Evolutionary conservation across 2,329 filamentous ascomycete genomes (phyloP).

Genomic region (Leptographium wingfieldii): DNA sequence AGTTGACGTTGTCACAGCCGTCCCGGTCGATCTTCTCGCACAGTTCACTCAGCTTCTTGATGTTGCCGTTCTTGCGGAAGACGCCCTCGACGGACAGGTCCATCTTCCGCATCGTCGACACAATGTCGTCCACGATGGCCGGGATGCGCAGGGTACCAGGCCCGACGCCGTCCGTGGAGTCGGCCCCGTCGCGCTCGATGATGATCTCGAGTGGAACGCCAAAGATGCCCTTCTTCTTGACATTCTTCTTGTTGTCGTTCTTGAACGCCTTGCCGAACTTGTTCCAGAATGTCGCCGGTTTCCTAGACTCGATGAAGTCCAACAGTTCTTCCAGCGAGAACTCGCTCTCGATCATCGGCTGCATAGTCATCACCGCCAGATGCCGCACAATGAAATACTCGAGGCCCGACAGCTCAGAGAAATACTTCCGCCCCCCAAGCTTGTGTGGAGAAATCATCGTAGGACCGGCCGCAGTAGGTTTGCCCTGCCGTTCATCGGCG

Average conservation of each 20-base stretch:
- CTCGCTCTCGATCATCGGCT: constrained; percentile 76
- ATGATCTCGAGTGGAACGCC: constrained; percentile 79
- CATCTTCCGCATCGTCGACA: constrained; percentile 95
- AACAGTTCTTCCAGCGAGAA: constrained; percentile 92
- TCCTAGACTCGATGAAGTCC: constrained; percentile 82
- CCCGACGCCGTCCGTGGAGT: constrained; percentile 94
- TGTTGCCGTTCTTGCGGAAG: constrained; percentile 98
- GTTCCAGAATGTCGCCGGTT: constrained; percentile 87
- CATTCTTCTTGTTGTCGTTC: constrained; percentile 61
- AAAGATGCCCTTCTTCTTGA: constrained; percentile 90
- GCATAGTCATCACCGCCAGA: constrained; percentile 88
- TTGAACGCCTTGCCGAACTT: constrained; percentile 96
- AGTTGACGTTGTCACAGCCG: constrained; percentile 72
- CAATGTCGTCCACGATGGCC: constrained; percentile 86
- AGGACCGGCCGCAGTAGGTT: not conserved
- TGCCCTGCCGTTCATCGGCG: not conserved
- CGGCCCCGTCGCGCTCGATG: constrained; percentile 84
- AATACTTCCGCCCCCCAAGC: constrained; percentile 60
- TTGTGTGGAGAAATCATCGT: constrained; percentile 1
- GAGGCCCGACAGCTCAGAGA: constrained; percentile 86
- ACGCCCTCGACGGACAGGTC: constrained; percentile 97
- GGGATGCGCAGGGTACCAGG: constrained; percentile 84
- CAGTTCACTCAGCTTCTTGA: constrained; percentile 80
- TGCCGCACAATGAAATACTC: constrained; percentile 98
- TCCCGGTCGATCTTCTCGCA: constrained; percentile 77